Base-by-base conservation (phyloP, 805 yeast species). In the Candida sithepensis region DNA sequence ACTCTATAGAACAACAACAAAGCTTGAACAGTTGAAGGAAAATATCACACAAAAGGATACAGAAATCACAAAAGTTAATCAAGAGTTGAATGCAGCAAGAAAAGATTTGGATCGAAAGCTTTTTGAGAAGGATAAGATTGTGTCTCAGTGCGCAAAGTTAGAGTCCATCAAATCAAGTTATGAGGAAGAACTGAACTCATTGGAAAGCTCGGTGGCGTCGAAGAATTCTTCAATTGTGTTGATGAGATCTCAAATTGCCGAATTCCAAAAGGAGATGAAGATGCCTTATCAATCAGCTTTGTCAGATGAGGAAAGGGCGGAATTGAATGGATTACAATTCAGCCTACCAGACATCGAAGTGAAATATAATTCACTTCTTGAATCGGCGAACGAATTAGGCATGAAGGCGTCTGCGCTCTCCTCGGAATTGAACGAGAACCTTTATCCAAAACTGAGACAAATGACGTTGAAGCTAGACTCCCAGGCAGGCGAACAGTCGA, bases 341-440 rank as follows among this genome's bases (percentile, higher is more conserved):
- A 57, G 68, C 1, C 65, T 84, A 7, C 64, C 74, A 1, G 45
- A 47, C 2, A 43, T 67, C 1, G 83, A 78, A 48, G 54, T 50
- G 2, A 56, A 70, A 32, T 69, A 84, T 39, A 71, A 74, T 41
- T 54, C 55, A 4, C 49, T 76, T 3, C 73, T 73, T 0, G 67
- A 66, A 3, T 54, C 65, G 34, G 64, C 81, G 19, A 61, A 75
- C 0, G 69, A 65, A 1, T 50, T 78, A 4, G 85, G 82, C 50
- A 65, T 80, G 12, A 67, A 71, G 16, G 62, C 79, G 14, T 70
- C 79, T 0, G 61, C 67, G 1, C 53, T 78, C 8, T 77, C 78
- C 41, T 72, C 85, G 2, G 89, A 83, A 50, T 61, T 88, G 37
- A 64, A 69, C n/a, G 81, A 82, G 26, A 82, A 75, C 43, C 68